Base-by-base conservation (phyloP, 176 grass and related monocot species). In the Zizania latifolia region DNA sequence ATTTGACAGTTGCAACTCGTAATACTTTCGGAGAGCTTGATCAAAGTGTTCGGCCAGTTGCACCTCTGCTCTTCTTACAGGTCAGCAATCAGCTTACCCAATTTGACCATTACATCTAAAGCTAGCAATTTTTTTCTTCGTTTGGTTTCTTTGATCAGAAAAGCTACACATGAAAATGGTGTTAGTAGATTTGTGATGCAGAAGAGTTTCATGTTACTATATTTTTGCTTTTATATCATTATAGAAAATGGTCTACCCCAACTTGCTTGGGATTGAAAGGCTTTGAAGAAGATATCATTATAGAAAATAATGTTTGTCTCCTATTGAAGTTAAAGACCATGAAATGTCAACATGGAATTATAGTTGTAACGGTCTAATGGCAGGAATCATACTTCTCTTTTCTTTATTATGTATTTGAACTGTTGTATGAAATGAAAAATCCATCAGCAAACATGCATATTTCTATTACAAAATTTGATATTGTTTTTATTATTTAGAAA, bases 21-120 rank as follows among this genome's bases (percentile, higher is more conserved):
- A 93, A 99, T 78, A 86, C 93, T 68, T 99, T 99, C 77, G 64
- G 72, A 32, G 96, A 99, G 40, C 96, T 99, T 84, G 96, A 99
- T 92, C 85, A 79, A 80, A 95, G 72, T 71, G 65, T 84, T 60
- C 86, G 58, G 34, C 92, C 96, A 58, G 92, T 99, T 81, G 89
- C 96, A 81, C 96, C 96, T 58, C 59, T 95, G 67, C 89, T 89
- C 65, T 99, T 99, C 78, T 85, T 99, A 66, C 86, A 93, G 69
- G 96, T 99, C 39, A 69, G 36, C 12, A 36, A 3, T 36, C 60
- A 77, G 86, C 77, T 86, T 60, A 77, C 46, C 60, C 27, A 15
- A 44, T 44, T 33, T 26, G 21, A 34, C 2, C 19, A n/a, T 79
- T 80, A 9, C 43, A 36, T 85, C 40, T 78, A 32, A 75, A 64